A percentile compares a stretch with the other conserved stretches of the same genome.
Evolutionary conservation across 768 basidiomycete genomes (phyloP).

Genomic region (Boletus edulis): DNA sequence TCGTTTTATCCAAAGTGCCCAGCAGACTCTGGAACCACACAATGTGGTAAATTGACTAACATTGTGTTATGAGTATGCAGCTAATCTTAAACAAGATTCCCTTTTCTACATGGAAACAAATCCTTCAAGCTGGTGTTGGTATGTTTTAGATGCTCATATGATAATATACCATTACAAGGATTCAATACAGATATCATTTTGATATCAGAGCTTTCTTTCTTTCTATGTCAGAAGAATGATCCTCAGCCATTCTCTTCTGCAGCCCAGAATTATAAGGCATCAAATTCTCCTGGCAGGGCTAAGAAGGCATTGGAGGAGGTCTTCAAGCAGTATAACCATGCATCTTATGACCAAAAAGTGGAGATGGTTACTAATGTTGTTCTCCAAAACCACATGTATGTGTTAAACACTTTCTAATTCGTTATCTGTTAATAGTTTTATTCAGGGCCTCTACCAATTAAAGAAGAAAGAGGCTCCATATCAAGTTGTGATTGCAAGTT

Average conservation of each 20-base stretch:
- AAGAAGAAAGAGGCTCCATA: no score
- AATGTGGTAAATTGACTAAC: background rate
- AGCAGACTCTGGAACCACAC: background rate
- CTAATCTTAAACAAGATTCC: background rate
- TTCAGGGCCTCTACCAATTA: no score
- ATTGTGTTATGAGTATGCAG: background rate
- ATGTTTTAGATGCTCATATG: background rate
- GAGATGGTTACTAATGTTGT: background rate
- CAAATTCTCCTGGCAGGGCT: background rate
- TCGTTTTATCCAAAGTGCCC: background rate
- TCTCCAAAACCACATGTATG: background rate
- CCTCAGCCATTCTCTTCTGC: background rate
- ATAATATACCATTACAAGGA: background rate
- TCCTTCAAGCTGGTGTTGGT: background rate
- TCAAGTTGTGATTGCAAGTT: no score
- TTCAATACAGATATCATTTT: background rate
- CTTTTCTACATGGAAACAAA: background rate
- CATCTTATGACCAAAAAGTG: background rate
- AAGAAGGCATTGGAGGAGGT: background rate
- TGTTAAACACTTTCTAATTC: background rate
- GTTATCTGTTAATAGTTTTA: no score
- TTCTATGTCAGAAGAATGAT: background rate
- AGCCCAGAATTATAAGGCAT: background rate
- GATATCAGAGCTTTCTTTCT: background rate
- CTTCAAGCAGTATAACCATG: background rate